Evolutionary conservation across 768 basidiomycete species (phyloP).

Genomic region (Mycena venus): DNA sequence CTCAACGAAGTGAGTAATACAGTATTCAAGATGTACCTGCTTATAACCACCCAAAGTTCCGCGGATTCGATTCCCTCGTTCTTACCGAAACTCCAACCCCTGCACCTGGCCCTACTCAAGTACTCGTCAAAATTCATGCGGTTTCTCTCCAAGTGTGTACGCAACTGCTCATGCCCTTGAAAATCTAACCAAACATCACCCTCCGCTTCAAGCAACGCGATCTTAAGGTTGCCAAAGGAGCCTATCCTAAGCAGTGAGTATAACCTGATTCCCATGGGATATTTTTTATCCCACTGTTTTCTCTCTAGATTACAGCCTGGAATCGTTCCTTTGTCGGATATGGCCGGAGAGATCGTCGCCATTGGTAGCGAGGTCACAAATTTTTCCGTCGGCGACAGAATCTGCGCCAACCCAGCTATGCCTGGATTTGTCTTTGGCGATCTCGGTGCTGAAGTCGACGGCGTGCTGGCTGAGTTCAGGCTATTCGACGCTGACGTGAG

Average conservation of each 20-base stretch:
- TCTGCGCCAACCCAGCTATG: conserved; percentile 52
- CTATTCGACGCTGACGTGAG: conserved; percentile 53
- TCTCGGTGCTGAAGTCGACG: conserved; percentile 49
- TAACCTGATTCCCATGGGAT: too few relatives aligned
- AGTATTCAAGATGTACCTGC: background rate
- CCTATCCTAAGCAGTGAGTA: conserved; percentile 10
- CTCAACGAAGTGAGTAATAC: conserved; percentile 10
- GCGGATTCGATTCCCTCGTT: conserved; percentile 17
- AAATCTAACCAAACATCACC: background rate
- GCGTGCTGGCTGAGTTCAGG: conserved; percentile 53
- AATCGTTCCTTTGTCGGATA: conserved; percentile 51
- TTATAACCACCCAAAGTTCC: background rate
- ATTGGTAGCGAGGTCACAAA: conserved; percentile 12
- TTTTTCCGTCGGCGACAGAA: conserved; percentile 24
- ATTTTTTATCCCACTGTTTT: background rate
- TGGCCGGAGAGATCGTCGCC: conserved; percentile 33
- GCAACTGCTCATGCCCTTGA: background rate
- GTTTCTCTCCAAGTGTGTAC: conserved; percentile 51
- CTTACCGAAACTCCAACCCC: conserved; percentile 34
- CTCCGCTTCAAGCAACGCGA: conserved; percentile 47
- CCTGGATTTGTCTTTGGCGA: conserved; percentile 52
- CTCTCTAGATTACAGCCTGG: conserved; percentile 34
- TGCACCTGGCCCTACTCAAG: conserved; percentile 47
- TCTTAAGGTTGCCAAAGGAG: conserved; percentile 45
- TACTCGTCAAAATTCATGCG: conserved; percentile 55